phyloP scores from a whole-genome alignment of 805 yeast genomes.

The Ogataea chonburiensis region DNA sequence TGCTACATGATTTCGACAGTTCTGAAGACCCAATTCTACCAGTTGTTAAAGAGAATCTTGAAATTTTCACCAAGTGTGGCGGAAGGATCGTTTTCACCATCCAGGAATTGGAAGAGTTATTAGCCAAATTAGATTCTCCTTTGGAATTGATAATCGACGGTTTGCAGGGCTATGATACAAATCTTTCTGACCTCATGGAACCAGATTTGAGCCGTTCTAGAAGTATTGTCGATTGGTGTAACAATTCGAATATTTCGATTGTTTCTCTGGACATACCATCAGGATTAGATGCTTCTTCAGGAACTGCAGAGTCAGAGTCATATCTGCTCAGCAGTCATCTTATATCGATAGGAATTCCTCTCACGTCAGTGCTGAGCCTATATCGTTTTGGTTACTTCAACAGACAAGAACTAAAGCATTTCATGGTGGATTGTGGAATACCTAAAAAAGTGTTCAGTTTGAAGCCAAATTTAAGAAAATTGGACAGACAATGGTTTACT shows the following conservation, averaged over 20 bases:
- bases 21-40: slow-evolving; percentile 38
- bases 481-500: slow-evolving; percentile 38
- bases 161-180: slow-evolving; percentile 78
- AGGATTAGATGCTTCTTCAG: slow-evolving; percentile 83
- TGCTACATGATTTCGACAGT: slow-evolving; percentile 37
- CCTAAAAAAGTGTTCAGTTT: slow-evolving; percentile 53
- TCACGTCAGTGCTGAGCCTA: slow-evolving; percentile 59
- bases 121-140: slow-evolving; percentile 60
- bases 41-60: slow-evolving; percentile 47
- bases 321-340: slow-evolving; percentile 49
- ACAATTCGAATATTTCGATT: slow-evolving; percentile 44
- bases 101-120: slow-evolving; percentile 36
- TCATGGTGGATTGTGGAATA: slow-evolving; percentile 67
- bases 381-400: slow-evolving; percentile 52
- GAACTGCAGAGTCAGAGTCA: slow-evolving; percentile 38
- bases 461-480: slow-evolving; percentile 45
- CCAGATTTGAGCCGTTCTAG: slow-evolving; percentile 41
- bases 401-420: slow-evolving; percentile 53
- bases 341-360: slow-evolving; percentile 71
- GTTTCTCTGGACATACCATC: slow-evolving; percentile 79
- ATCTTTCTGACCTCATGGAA: slow-evolving; percentile 54
- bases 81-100: slow-evolving; percentile 57
- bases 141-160: slow-evolving; percentile 81
- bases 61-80: slow-evolving; percentile 57
- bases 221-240: slow-evolving; percentile 66